phyloP scores from a whole-genome alignment of 371 early-diverging fungal genomes.

The Lichtheimia ramosa region DNA sequence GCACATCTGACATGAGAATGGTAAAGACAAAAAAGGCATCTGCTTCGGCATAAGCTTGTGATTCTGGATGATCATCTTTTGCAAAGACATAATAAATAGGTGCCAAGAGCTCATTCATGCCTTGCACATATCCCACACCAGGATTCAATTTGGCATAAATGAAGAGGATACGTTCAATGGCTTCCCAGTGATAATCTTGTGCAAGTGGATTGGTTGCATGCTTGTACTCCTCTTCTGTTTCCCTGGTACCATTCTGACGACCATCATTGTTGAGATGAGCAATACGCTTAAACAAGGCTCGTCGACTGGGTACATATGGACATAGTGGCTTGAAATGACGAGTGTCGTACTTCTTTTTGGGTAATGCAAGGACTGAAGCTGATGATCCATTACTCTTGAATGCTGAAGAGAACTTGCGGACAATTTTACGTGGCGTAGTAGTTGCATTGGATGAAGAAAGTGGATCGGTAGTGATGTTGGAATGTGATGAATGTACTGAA shows the following conservation, averaged over 20 bases:
- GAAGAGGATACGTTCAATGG: slow-evolving; percentile 79
- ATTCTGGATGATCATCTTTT: slow-evolving; percentile 49
- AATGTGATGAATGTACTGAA: slow-evolving; percentile 41
- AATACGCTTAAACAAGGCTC: slow-evolving; percentile 66
- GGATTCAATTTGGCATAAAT: slow-evolving; percentile 85
- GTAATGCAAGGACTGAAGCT: slow-evolving; percentile 10
- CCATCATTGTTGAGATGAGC: slow-evolving; percentile 61
- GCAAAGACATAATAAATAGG: slow-evolving; percentile 85
- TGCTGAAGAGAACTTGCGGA: slow-evolving; percentile 46
- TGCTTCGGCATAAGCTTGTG: slow-evolving; percentile 80
- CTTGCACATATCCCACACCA: slow-evolving; percentile 88
- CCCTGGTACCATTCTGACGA: slow-evolving; percentile 48
- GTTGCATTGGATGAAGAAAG: slow-evolving; percentile 33
- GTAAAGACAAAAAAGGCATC: slow-evolving; percentile 85
- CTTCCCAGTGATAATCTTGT: slow-evolving; percentile 82
- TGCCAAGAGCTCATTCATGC: slow-evolving; percentile 88
- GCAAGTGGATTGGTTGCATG: slow-evolving; percentile 22
- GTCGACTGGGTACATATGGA: slow-evolving; percentile 58
- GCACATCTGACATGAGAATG: slow-evolving; percentile 67
- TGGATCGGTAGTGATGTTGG: slow-evolving; percentile 28
- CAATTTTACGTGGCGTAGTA: slow-evolving; percentile 41
- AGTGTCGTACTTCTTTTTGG: slow-evolving; percentile 12
- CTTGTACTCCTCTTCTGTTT: slow-evolving; percentile 9
- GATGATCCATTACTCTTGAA: slow-evolving; percentile 14
- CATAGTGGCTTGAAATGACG: slow-evolving; percentile 44